Conservation (phyloP, 2,329 filamentous ascomycete genomes). For the Alternaria consortialis region DNA sequence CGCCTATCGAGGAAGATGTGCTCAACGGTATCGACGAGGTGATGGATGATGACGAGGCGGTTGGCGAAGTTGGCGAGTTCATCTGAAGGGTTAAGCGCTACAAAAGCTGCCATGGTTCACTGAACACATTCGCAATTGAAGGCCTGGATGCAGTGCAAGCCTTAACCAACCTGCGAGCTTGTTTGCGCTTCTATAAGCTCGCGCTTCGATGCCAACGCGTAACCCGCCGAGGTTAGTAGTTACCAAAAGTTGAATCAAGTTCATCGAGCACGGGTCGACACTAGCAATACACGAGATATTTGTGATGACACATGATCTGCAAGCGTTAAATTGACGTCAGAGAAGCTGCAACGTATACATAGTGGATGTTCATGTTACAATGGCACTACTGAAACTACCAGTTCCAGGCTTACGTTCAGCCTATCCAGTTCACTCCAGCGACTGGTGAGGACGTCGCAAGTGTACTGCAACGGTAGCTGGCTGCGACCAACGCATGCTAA, state of each 20-base stretch:
- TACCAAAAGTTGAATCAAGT: not conserved
- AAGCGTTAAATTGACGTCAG: not conserved
- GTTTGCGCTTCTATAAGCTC: not conserved
- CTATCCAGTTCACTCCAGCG: not conserved
- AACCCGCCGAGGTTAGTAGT: not conserved
- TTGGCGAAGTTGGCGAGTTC: not conserved
- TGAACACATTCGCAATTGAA: not conserved
- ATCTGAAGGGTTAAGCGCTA: not conserved
- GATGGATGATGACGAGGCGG: not conserved
- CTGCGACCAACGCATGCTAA: not conserved
- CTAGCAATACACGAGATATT: not conserved
- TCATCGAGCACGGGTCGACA: not conserved
- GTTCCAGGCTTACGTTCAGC: not conserved
- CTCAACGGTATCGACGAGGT: not conserved
- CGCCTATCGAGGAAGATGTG: not conserved
- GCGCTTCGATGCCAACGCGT: not conserved
- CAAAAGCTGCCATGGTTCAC: too few species aligned
- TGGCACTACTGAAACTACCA: not conserved
- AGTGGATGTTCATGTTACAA: not conserved
- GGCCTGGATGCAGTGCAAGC: not conserved
- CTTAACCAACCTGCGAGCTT: not conserved
- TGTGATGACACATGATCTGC: not conserved
- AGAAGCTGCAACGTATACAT: not conserved
- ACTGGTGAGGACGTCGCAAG: not conserved
- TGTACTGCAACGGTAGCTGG: not conserved